Evolutionary conservation across 805 yeast species (phyloP), one percentile per base, ranked within the genome.

Genomic region (Candida vaughaniae): DNA sequence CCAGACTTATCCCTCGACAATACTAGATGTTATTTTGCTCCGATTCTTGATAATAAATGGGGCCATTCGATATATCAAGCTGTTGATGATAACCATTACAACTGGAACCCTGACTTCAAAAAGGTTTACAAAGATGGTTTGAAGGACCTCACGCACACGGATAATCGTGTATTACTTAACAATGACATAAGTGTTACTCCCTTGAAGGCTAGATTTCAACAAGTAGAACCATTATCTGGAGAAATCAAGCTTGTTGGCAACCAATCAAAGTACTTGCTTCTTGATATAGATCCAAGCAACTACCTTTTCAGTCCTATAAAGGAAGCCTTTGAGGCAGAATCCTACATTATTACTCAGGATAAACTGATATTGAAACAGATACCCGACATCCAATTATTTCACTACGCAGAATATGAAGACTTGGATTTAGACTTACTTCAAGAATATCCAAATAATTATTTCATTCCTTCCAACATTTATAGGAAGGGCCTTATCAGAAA

Each of bases 401-500:
- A 88, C 42, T 89, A 79, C 56, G 90, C 88, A 14, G 98, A 91
- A 37, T 91, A 91, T 57, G 99, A 91, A 55, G 88, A 85, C 32
- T 61, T 89, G 16, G 85, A 90, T 52, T 75, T 89, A 52, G 97
- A 90, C 48, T 58, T 73, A 41, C 50, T 82, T 22, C 64, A 67
- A 50, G 38, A 58, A 14, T 56, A 66, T 16, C 66, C 73, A 0
- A 36, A 47, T 2, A 62, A 66, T 18, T 90, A 89, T 57, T 64
- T 78, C 37, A 69, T 85, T 2, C 86, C 90, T 43, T 80, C 95
- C 2, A 91, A 87, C 57, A 78, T 89, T 28, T 91, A 85, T 58
- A 71, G 99, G 49, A 93, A 93, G 56, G 96, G 91, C 0, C 63
- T 93, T 38, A 93, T 91, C 33, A 74, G 99, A 43, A 93, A 93